Evolutionary conservation across 805 yeast genomes (phyloP), one percentile per base, ranked within the genome.

Genomic region (Cyberlindnera petersonii): DNA sequence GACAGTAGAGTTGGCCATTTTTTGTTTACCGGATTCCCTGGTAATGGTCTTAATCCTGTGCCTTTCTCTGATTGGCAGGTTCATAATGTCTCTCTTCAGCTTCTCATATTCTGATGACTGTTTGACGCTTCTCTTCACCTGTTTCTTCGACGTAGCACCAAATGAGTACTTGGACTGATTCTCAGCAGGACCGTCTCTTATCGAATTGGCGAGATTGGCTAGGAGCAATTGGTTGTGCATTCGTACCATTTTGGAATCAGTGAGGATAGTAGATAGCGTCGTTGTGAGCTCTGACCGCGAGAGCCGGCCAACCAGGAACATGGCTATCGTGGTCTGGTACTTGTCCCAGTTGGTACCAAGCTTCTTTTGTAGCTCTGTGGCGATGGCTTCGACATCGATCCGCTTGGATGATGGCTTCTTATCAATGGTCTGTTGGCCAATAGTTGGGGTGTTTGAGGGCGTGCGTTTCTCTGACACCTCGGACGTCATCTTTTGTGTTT

Each of bases 171-270:
- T 47, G 9, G 42, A 70, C 72, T 35, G 42, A 13, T 29, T 31
- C 20, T 34, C 33, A 48, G 78, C 86, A 6, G 93, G 87, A 15
- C 80, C 77, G 45, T 84, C 93, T 42, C 86, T 72, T 40, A 86
- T 67, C 5, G 96, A 75, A 60, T 89, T 91, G 18, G 96, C 88
- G 47, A 89, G 68, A 55, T 86, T 82, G 13, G 94, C 79, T 39
- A 91, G 67, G 31, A 91, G 63, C 31, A 91, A 68, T 56, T 85
- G 87, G 63, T 91, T 91, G 63, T 93, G 98, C 67, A 81, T 73
- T 40, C 78, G 68, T 26, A 75, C 41, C 52, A 52, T 38, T 33
- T 41, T 52, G 9, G 50, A 43, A 31, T 52, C 51, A 0, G 43
- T 39, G 36, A 88, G 66, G 20, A 85, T 66, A n/a, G 72, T 72